Base-by-base conservation (phyloP, 2,329 filamentous ascomycete species). In the Aulographum hederae region DNA sequence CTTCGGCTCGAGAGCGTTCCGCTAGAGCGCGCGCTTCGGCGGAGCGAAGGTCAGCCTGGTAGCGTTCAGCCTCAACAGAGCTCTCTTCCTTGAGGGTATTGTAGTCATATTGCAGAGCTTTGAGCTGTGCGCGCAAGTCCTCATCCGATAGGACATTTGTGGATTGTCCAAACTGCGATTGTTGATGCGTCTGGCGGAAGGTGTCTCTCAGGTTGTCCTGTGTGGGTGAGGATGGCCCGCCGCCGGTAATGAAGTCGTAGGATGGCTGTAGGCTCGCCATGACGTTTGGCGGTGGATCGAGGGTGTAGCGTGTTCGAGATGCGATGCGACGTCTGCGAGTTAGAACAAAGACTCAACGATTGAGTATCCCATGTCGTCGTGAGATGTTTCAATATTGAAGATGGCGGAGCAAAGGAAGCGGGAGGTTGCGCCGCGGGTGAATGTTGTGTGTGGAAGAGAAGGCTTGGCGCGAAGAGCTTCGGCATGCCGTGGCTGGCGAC, bases 41-140 rank as follows among this genome's bases (percentile, higher is more conserved):
- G 34, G 92, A 82, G 38, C 86, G 73, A 15, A 93, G 53, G 45
- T 93, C 86, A 43, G 80, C 78, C 40, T 82, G 77, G 43, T 89
- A 78, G 38, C 81, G 74, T 12, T 93, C 63, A 6, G 72, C 65
- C 30, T 73, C 62, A 44, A 94, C 68, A 35, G 92, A 82, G 43
- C 79, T 76, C 46, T 95, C 86, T 43, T 93, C 81, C 44, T 86
- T 85, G 32, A 80, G 60, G 13, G 79, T 86, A 45, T 84, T 79
- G 41, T 93, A 65, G 36, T 86, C 81, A 56, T 94, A 98, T 38
- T 75, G 76, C 31, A 94, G 60, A 0, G 82, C 80, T 38, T 85
- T 89, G 26, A 95, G 63, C 53, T 94, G 82, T 2, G 86, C 81
- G 46, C 86, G 85, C 17, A 95, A 64, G 40, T 85, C 77, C 46